Evolutionary conservation across 371 early-diverging fungal genomes (phyloP), one percentile per base, ranked within the genome.

Genomic region (Syncephalis fuscata): DNA sequence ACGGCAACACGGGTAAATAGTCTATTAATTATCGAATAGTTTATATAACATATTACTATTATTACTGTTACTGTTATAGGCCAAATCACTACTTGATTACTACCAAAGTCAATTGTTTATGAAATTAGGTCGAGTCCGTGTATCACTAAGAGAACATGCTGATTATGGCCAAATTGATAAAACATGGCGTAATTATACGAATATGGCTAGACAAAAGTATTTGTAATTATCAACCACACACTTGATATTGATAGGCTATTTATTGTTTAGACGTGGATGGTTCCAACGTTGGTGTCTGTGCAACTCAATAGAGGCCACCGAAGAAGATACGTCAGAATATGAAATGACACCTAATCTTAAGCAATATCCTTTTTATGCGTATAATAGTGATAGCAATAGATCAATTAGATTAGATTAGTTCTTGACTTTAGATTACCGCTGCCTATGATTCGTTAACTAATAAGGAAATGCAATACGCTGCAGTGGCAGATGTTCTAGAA

Each of bases 391-490:
- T 49, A 59, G 55, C n/a, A 63, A 57, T 3, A 63, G 4, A 11
- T 32, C 32, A 32, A 32, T 11, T 7, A 32, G 11, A 11, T 11
- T 32, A n/a, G n/a, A n/a, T n/a, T n/a, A n/a, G n/a, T 32, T 11
- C 32, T 32, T 32, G 11, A 32, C 32, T n/a, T n/a, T n/a, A n/a
- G n/a, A n/a, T n/a, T n/a, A n/a, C 4, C 11, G 32, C 4, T 32
- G 11, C 32, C 4, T 4, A 32, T 32, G 32, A 32, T 32, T 7
- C 4, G 11, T 32, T 32, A 32, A 32, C 11, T 32, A 32, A 32
- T 11, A 32, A 57, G 19, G 69, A 67, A 46, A 66, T 70, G 20
- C 85, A 88, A 46, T 88, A 88, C 53, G 89, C 82, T 1, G 65
- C 69, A 53, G 78, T 82, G 1, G 63, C 65, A n/a, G 71, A 67